Evolutionary conservation across 2,329 filamentous ascomycete genomes (phyloP), one percentile per base, ranked within the genome.

Genomic region (Fusarium subtropicale): DNA sequence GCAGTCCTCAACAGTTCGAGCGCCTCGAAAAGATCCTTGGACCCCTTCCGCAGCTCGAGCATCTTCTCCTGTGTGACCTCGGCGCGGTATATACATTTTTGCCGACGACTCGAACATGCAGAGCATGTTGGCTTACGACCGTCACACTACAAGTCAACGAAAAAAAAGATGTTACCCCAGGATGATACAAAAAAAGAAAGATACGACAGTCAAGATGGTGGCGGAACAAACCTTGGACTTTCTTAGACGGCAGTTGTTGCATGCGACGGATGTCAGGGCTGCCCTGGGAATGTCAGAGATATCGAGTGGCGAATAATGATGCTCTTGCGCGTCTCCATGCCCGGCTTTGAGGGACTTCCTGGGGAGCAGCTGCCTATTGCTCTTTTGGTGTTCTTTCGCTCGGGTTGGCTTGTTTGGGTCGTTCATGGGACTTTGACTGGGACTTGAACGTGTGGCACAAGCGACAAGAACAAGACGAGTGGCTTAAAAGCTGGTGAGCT

Each of bases 171-270:
- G 63, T 66, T 66, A 66, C 56, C 41, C 3, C 15, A 24, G 1
- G 24, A 18, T 24, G 26, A 31, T 22, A 26, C 33, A 13, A 38
- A 7, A 38, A 15, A 12, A n/a, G 18, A 18, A 50, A n/a, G 13
- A 22, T 26, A 15, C 4, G 9, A 6, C 3, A 10, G 15, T 24
- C 34, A 28, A 12, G 2, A 2, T 15, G 20, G 13, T 34, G 33
- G 24, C 4, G 4, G 7, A 5, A 48, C 48, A 47, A 61, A 66
- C 63, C 62, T 66, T 66, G 38, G 62, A 66, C 50, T 66, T 66
- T 7, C 62, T 46, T 7, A 13, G 1, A 9, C 63, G 56, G 20
- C 63, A 66, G 30, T 66, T 61, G 4, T 66, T 66, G 45, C 63
- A 66, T 16, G 63, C 63, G 34, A 66, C 63, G 22, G 63, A 42